Evolutionary conservation across 805 yeast genomes (phyloP), one percentile per base, ranked within the genome.

Genomic region (Ogataea pilisensis): DNA sequence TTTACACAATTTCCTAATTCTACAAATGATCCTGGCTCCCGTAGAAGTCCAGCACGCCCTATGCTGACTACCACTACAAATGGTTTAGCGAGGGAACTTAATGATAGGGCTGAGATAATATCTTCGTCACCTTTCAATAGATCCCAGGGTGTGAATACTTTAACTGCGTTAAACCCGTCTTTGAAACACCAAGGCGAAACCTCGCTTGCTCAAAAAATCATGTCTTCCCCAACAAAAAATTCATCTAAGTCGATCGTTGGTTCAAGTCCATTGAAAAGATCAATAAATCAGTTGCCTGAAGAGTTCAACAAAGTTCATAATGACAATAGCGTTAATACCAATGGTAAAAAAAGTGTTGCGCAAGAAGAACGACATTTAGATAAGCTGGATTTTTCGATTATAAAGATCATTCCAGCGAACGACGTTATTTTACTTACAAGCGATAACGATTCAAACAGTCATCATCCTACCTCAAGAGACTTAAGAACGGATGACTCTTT

Each of bases 61-160:
- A n/a, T 16, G 9, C 11, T 25, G 4, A 21, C 18, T 12, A 20
- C 5, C 5, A 32, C 25, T 13, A 25, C 6, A 21, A n/a, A n/a
- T n/a, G n/a, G n/a, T n/a, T n/a, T n/a, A n/a, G n/a, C n/a, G n/a
- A n/a, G n/a, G n/a, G n/a, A n/a, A n/a, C n/a, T n/a, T n/a, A n/a
- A n/a, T n/a, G n/a, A n/a, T n/a, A n/a, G n/a, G n/a, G 38, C 24
- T 14, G 55, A 51, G 35, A 43, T 51, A 2, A 42, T 51, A 8
- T 44, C 48, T 2, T 51, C 57, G 2, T 51, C 57, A 2, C 57
- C 55, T 2, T 20, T 45, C 2, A 37, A 30, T 9, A 29, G 18
- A 16, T 14, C 5, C 7, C 19, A 29, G 19, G 9, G 19, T 29
- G 9, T 22, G 26, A 22, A 22, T 7, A 22, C 26, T 7, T 11